Percentiles rank a stretch among this genome's conserved stretches.
phyloP scores from a whole-genome alignment of 768 basidiomycete species.

The Tulasnella sp. region DNA sequence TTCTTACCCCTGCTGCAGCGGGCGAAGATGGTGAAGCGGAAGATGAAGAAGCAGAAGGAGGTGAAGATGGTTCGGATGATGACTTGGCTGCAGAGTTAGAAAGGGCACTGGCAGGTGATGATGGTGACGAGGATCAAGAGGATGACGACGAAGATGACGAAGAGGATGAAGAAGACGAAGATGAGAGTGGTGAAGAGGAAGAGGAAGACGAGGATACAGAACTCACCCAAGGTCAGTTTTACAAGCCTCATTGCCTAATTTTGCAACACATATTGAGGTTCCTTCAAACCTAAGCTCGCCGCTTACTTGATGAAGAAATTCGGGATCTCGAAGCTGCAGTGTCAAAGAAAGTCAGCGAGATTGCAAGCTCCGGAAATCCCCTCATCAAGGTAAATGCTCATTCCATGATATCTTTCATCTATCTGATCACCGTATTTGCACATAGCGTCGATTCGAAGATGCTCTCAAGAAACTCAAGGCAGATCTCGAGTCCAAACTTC shows the following conservation, averaged over 20 bases:
- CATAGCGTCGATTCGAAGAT: slow-evolving; percentile 84
- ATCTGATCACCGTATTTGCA: neutral
- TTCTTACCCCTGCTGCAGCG: slow-evolving; percentile 44
- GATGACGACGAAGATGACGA: slow-evolving; percentile 55
- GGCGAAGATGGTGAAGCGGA: slow-evolving; percentile 39
- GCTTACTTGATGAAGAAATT: slow-evolving; percentile 78
- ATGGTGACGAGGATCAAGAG: slow-evolving; percentile 40
- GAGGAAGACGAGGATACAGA: slow-evolving; percentile 77
- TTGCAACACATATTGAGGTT: slow-evolving; percentile 17
- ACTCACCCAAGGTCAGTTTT: slow-evolving; percentile 35
- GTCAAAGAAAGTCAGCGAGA: slow-evolving; percentile 69
- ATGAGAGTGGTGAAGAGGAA: slow-evolving; percentile 35
- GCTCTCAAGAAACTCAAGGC: slow-evolving; percentile 74
- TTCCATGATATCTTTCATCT: neutral
- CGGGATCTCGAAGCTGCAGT: slow-evolving; percentile 80
- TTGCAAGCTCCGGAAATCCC: slow-evolving; percentile 71
- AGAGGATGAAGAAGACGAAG: slow-evolving; percentile 45
- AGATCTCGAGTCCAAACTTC: slow-evolving; percentile 74
- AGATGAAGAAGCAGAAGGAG: slow-evolving; percentile 40
- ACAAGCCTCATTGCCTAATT: slow-evolving; percentile 8
- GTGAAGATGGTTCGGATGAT: slow-evolving; percentile 73
- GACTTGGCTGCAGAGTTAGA: slow-evolving; percentile 82
- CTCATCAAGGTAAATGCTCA: slow-evolving; percentile 54
- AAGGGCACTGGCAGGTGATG: slow-evolving; percentile 51
- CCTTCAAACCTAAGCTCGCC: slow-evolving; percentile 32